phyloP scores from a whole-genome alignment of 768 basidiomycete genomes.

The Saitozyma sp. region DNA sequence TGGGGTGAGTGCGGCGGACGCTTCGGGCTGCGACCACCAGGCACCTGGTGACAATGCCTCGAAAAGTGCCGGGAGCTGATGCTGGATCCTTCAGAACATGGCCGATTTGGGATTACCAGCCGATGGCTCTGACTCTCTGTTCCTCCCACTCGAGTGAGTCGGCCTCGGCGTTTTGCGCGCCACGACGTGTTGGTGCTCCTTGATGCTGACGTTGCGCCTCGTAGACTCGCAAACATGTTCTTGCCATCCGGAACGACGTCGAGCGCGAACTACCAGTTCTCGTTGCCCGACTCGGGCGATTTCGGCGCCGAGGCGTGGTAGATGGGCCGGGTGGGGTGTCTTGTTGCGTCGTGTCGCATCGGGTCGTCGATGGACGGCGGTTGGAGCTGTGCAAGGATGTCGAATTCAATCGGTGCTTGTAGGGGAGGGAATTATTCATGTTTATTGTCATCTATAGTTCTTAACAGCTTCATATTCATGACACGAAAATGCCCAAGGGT shows the following conservation, averaged over 20 bases:
- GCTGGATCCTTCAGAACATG: conserved; percentile 61
- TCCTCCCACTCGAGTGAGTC: conserved; percentile 58
- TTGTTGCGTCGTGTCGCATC: no score
- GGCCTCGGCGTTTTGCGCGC: no score
- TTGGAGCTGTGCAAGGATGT: no score
- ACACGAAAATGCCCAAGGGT: no score
- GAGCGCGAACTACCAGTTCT: conserved; percentile 28
- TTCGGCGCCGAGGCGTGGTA: conserved; percentile 51
- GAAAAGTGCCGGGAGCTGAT: no score
- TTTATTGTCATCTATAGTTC: no score
- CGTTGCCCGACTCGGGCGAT: conserved; percentile 46
- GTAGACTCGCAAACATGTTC: conserved; percentile 50
- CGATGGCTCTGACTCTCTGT: conserved; percentile 88
- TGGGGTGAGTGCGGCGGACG: conserved; percentile 60
- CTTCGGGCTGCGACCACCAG: neutral
- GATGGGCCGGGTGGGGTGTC: neutral
- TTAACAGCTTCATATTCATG: no score
- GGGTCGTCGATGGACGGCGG: no score
- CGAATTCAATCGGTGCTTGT: no score
- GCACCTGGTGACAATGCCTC: neutral
- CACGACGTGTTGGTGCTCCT: no score
- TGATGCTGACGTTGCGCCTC: neutral
- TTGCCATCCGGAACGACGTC: conserved; percentile 39
- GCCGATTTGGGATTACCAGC: conserved; percentile 87
- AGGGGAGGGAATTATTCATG: no score